Percentiles rank a stretch among this genome's conserved stretches.
phyloP scores from a whole-genome alignment of 169 alveolate genomes.

The Theileria annulata region DNA sequence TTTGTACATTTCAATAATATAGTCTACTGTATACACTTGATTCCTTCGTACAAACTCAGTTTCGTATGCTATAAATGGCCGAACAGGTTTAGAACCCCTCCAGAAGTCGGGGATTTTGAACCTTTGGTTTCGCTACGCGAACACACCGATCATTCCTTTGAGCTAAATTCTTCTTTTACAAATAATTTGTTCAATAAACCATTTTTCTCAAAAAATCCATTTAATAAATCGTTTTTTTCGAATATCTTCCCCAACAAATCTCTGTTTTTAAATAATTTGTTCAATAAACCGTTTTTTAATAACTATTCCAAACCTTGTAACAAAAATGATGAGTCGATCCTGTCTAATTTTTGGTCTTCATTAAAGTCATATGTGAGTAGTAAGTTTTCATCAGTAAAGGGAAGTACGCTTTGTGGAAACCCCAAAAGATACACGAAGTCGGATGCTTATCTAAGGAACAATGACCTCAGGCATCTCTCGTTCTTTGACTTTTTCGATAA shows the following conservation, averaged over 20 bases:
- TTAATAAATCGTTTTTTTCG: no score
- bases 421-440: not conserved
- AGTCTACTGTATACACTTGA: not conserved
- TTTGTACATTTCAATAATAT: not conserved
- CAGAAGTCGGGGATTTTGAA: not conserved
- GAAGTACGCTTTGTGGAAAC: not conserved
- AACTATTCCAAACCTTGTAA: no score
- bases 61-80: not conserved
- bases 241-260: no score
- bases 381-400: not conserved
- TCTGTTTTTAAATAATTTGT: no score
- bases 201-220: not conserved
- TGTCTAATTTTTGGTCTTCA: slow-evolving; percentile 20
- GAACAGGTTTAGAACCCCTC: not conserved
- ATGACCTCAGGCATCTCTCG: slow-evolving; percentile 9
- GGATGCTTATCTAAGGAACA: slow-evolving; percentile 8
- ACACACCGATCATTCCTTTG: not conserved
- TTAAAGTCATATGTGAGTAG: slow-evolving; percentile 11
- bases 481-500: slow-evolving; percentile 7
- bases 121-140: not conserved
- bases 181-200: not conserved
- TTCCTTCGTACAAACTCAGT: not conserved
- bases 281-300: no score
- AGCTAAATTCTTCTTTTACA: not conserved
- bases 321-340: not conserved